phyloP scores from a whole-genome alignment of 805 yeast genomes.

The Starmerella kuoi region DNA sequence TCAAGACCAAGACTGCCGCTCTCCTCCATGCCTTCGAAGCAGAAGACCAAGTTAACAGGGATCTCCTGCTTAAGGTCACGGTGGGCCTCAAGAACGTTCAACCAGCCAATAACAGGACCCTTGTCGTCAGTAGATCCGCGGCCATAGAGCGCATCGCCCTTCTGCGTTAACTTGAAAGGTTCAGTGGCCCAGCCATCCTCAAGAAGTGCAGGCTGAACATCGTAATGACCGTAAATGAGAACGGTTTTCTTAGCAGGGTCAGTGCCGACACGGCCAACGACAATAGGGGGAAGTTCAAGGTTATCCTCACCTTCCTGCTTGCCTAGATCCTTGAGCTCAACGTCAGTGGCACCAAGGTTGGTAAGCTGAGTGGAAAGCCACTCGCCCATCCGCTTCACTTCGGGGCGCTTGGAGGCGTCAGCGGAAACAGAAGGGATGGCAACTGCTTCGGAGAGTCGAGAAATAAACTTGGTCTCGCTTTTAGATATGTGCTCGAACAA shows the following conservation, averaged over 20 bases:
- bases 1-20: conserved; percentile 91
- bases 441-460: conserved; percentile 59
- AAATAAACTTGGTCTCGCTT: conserved; percentile 54
- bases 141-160: conserved; percentile 63
- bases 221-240: conserved; percentile 91
- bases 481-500: conserved; percentile 54
- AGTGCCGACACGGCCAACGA: conserved; percentile 74
- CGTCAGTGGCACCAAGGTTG: conserved; percentile 65
- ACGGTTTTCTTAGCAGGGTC: conserved; percentile 80
- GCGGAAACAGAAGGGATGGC: conserved; percentile 90
- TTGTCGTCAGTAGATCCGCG: conserved; percentile 97
- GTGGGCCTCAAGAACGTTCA: conserved; percentile 86
- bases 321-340: conserved; percentile 74
- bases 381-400: conserved; percentile 80
- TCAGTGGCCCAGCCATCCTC: conserved; percentile 96
- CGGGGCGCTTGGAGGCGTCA: conserved; percentile 77
- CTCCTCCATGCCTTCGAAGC: conserved; percentile 99
- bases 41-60: conserved; percentile 84
- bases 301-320: conserved; percentile 37
- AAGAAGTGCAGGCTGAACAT: conserved; percentile 86
- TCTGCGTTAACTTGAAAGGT: conserved; percentile 61
- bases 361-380: conserved; percentile 61
- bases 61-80: conserved; percentile 68
- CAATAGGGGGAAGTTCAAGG: conserved; percentile 81
- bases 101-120: conserved; percentile 97